Evolutionary conservation across 495 filamentous ascomycete genomes (phyloP).

Genomic region (Aspergillus bertholletiae): DNA sequence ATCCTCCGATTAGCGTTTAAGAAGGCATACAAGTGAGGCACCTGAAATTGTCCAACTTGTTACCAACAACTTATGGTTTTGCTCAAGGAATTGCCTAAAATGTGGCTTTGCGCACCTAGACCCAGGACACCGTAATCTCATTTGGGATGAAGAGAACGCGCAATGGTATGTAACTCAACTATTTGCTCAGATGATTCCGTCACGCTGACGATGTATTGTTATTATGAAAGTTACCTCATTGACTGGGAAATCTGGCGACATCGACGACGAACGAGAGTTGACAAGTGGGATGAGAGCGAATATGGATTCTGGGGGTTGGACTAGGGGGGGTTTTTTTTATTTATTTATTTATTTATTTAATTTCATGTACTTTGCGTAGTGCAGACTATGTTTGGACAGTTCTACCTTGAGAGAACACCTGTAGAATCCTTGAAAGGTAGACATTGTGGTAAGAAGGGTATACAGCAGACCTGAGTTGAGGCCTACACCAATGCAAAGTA

Average conservation of each 20-base stretch:
- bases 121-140: background rate
- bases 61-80: background rate
- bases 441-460: too few relatives aligned
- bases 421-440: too few relatives aligned
- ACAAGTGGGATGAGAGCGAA: too few relatives aligned
- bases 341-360: too few relatives aligned
- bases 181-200: background rate
- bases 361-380: too few relatives aligned
- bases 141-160: constrained; percentile 6
- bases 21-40: constrained; percentile 6
- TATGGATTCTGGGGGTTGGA: too few relatives aligned
- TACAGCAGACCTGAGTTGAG: too few relatives aligned
- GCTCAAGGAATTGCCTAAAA: background rate
- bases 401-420: too few relatives aligned
- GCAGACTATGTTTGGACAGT: too few relatives aligned
- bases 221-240: constrained; percentile 7
- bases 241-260: background rate
- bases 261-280: too few relatives aligned
- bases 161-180: constrained; percentile 2
- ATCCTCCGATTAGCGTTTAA: constrained; percentile 3
- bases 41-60: background rate
- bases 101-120: constrained; percentile 3
- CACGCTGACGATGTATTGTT: background rate
- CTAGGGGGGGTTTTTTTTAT: too few relatives aligned
- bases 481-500: too few relatives aligned